Percentiles rank a stretch among this genome's conserved stretches.
Evolutionary conservation across 225 moss, liverwort and hornwort species (phyloP).

Genomic region (Marchantia paleacea): DNA sequence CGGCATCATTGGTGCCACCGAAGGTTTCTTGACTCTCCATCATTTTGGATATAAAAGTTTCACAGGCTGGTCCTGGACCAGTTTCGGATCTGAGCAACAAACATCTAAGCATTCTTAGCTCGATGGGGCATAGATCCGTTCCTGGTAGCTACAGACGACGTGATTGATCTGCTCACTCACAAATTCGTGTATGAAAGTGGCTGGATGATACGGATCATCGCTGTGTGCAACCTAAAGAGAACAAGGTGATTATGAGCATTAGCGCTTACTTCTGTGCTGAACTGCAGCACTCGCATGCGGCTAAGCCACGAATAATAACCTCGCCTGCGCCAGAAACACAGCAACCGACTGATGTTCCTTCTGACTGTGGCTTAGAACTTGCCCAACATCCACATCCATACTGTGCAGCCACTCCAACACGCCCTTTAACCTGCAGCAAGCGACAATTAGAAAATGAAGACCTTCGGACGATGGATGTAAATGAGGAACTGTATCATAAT

Average conservation of each 20-base stretch:
- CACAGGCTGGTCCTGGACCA: slow-evolving; percentile 82
- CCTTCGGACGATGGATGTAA: neutral
- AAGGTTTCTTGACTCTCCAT: slow-evolving; percentile 50
- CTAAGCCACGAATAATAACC: slow-evolving; percentile 85
- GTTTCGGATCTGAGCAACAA: slow-evolving; percentile 53
- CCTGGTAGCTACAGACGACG: neutral
- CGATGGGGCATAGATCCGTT: neutral
- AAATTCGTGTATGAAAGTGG: neutral
- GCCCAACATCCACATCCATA: slow-evolving; percentile 99
- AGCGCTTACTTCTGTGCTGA: slow-evolving; percentile 61
- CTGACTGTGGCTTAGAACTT: slow-evolving; percentile 41
- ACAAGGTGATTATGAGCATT: neutral
- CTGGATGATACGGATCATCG: neutral
- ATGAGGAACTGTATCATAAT: neutral
- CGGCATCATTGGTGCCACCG: slow-evolving; percentile 64
- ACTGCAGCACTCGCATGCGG: slow-evolving; percentile 73
- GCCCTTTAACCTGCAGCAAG: slow-evolving; percentile 69
- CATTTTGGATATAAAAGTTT: slow-evolving; percentile 62
- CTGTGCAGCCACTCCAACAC: slow-evolving; percentile 89
- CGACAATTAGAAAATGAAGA: neutral
- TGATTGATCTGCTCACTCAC: neutral
- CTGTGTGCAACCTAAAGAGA: neutral
- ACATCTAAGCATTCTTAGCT: neutral
- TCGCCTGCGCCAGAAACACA: slow-evolving; percentile 92
- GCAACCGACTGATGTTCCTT: slow-evolving; percentile 69